phyloP scores from a whole-genome alignment of 441 rosid genomes.

The Biscutella laevigata region DNA sequence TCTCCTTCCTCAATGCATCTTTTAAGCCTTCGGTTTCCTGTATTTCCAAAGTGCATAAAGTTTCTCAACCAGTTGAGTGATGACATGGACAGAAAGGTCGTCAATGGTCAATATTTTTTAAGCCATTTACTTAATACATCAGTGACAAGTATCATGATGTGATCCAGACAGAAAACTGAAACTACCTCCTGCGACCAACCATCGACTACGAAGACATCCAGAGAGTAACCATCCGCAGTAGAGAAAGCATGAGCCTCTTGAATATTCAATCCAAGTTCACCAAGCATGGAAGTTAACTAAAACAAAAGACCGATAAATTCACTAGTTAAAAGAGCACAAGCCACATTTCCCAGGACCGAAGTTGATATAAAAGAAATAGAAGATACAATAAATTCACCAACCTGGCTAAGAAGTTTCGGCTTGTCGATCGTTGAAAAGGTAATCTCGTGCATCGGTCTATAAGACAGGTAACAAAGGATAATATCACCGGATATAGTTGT shows the following conservation, averaged over 20 bases:
- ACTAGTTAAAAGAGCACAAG: not conserved
- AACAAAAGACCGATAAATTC: constrained; percentile 13
- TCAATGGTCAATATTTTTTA: not conserved
- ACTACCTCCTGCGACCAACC: constrained; percentile 87
- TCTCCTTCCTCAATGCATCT: constrained; percentile 59
- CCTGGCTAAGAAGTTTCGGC: constrained; percentile 93
- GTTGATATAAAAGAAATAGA: not conserved
- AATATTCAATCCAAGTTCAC: constrained; percentile 81
- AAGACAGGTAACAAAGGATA: constrained; percentile 8
- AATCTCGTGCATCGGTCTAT: constrained; percentile 89
- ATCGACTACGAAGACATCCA: constrained; percentile 89
- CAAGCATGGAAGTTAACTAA: constrained; percentile 79
- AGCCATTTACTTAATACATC: not conserved
- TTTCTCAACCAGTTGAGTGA: constrained; percentile 16
- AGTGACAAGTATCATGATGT: not conserved
- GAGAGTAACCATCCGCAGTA: constrained; percentile 76
- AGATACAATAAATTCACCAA: constrained; percentile 27
- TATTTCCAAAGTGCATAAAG: constrained; percentile 17
- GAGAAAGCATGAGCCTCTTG: constrained; percentile 97
- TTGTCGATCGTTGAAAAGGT: constrained; percentile 90
- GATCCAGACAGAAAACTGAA: not conserved
- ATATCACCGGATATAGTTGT: constrained; percentile 5
- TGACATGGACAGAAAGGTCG: constrained; percentile 4
- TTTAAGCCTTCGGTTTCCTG: constrained; percentile 74
- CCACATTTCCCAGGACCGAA: not conserved